phyloP scores from a whole-genome alignment of 2,329 filamentous ascomycete species.

The Harringtonia aguacate region DNA sequence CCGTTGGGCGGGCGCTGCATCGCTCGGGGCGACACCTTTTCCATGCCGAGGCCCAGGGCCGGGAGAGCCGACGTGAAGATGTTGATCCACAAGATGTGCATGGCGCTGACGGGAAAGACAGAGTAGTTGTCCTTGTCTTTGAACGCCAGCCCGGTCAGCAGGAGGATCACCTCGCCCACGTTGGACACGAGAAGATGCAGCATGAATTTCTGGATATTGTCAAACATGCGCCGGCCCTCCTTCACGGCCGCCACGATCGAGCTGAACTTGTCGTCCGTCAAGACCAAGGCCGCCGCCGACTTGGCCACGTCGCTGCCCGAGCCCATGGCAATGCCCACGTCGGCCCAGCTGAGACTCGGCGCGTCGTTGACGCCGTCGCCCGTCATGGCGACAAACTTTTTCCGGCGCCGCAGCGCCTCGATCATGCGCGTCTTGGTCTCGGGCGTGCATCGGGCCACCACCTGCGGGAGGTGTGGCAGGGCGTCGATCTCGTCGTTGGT shows the following conservation, averaged over 20 bases:
- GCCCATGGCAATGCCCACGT: constrained; percentile 89
- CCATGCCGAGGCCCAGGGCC: constrained; percentile 78
- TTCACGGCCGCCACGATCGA: constrained; percentile 75
- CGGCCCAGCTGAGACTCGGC: constrained; percentile 67
- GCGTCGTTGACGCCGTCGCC: constrained; percentile 84
- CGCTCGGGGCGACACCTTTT: constrained; percentile 63
- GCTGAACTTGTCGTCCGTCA: constrained; percentile 83
- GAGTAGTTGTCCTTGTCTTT: constrained; percentile 61
- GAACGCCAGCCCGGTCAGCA: constrained; percentile 74
- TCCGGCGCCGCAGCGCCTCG: constrained; percentile 69
- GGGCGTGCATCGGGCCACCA: constrained; percentile 75
- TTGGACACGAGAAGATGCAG: constrained; percentile 72
- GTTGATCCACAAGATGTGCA: constrained; percentile 90
- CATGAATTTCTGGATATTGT: constrained; percentile 84
- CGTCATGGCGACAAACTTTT: constrained; percentile 74
- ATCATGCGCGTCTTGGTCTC: constrained; percentile 89
- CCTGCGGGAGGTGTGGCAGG: constrained; percentile 64
- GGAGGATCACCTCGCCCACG: constrained; percentile 70
- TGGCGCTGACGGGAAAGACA: constrained; percentile 75
- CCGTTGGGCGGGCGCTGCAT: constrained; percentile 72
- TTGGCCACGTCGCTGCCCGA: constrained; percentile 80
- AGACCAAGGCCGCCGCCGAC: constrained; percentile 68
- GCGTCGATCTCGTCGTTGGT: constrained; percentile 65
- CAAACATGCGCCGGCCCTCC: constrained; percentile 75
- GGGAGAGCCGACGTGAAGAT: constrained; percentile 84